Evolutionary conservation across 805 yeast species (phyloP).

Genomic region (Suhomyces vadensis): DNA sequence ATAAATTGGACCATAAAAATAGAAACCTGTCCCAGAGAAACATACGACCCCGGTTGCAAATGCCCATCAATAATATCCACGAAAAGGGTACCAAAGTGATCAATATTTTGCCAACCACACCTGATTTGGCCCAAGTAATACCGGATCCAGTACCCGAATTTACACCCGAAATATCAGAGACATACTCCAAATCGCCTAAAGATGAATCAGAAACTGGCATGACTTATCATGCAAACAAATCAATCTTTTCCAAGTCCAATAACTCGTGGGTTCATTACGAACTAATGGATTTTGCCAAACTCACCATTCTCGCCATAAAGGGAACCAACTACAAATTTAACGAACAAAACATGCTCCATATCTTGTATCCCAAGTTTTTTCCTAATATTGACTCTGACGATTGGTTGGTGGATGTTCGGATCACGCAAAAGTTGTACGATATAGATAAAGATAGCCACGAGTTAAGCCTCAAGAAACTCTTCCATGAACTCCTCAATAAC

Average conservation of each 20-base stretch:
- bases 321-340: constrained; percentile 37
- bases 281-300: constrained; percentile 36
- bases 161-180: background rate
- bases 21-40: too few relatives aligned
- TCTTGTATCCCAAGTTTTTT: constrained; percentile 45
- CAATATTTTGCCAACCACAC: too few relatives aligned
- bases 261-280: constrained; percentile 38
- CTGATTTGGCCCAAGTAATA: too few relatives aligned
- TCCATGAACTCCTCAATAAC: constrained; percentile 18
- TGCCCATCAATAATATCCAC: background rate
- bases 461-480: constrained; percentile 20
- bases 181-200: background rate
- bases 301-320: constrained; percentile 43
- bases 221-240: constrained; percentile 2
- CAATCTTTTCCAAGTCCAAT: constrained; percentile 26
- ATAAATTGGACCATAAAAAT: background rate
- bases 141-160: too few relatives aligned
- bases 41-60: too few relatives aligned
- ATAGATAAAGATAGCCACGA: constrained; percentile 10
- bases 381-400: constrained; percentile 45
- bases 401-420: constrained; percentile 32
- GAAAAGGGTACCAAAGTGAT: too few relatives aligned
- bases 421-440: constrained; percentile 19
- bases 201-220: background rate
- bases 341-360: constrained; percentile 46